These are phyloP conservation scores for Plasmodium vivax DNA, from an alignment of 169 alveolate species.

Conservation along the genomic window DNA sequence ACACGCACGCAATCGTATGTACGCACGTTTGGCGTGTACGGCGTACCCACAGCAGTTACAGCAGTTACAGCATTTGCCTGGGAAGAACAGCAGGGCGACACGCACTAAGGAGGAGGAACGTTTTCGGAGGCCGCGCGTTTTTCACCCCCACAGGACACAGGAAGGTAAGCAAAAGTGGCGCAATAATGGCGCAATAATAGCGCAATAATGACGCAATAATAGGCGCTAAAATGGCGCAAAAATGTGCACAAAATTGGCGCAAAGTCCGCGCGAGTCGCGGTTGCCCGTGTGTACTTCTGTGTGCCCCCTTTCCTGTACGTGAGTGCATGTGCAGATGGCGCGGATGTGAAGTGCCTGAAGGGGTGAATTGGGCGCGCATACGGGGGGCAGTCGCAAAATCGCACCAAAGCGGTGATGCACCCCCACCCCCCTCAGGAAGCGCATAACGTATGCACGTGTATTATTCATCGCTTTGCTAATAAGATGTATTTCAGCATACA, in stretches of 20 bases:
- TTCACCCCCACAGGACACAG: background rate
- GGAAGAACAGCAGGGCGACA: slow-evolving; percentile 10
- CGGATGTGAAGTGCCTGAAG: background rate
- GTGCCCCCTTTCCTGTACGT: background rate
- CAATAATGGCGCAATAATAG: background rate
- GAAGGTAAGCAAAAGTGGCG: slow-evolving; percentile 60
- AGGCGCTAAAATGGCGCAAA: too few species aligned
- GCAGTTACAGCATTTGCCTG: background rate
- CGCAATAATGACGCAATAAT: too few species aligned
- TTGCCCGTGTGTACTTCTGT: background rate
- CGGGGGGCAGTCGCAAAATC: background rate
- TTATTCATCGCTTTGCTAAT: background rate
- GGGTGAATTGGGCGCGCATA: background rate
- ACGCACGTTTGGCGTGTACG: background rate
- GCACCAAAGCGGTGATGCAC: background rate
- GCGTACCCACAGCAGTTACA: background rate
- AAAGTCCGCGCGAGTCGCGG: background rate
- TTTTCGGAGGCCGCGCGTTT: background rate
- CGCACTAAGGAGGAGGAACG: background rate
- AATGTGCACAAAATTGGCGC: background rate
- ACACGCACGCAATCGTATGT: background rate
- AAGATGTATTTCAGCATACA: background rate
- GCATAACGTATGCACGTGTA: background rate
- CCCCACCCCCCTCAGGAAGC: background rate
- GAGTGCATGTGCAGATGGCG: background rate